Conservation (phyloP, 148 eudicot species). For the Drosera capensis region DNA sequence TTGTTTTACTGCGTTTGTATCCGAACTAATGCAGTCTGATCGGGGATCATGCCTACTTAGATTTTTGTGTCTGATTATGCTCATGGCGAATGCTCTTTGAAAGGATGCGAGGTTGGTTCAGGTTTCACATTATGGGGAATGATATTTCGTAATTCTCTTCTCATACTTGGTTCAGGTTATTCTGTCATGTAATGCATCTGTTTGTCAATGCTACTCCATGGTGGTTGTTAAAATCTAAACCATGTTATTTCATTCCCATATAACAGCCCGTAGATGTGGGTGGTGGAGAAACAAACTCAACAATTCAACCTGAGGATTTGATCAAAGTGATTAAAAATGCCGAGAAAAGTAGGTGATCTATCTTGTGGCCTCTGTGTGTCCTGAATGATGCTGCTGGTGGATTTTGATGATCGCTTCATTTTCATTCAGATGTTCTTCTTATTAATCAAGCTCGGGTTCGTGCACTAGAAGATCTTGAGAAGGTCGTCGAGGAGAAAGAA, state of each 20-base stretch:
- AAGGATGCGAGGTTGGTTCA: no score
- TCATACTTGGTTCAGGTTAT: no score
- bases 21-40: no score
- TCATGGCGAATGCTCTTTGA: no score
- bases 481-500: conserved; percentile 55
- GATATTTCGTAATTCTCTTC: no score
- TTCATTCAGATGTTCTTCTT: conserved; percentile 51
- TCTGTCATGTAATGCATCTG: no score
- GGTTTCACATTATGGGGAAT: no score
- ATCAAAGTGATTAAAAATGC: conserved; percentile 80
- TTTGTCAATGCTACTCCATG: no score
- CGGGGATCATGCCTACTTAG: no score
- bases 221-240: no score
- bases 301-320: conserved; percentile 49
- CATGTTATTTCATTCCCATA: conserved; percentile 3
- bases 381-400: background rate
- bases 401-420: background rate
- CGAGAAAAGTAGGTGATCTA: conserved; percentile 56
- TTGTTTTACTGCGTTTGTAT: no score
- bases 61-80: no score
- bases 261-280: conserved; percentile 32
- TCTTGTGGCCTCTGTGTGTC: background rate
- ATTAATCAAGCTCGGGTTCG: conserved; percentile 80
- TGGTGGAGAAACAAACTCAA: conserved; percentile 26
- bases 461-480: conserved; percentile 70